Percentiles rank a stretch among this genome's conserved stretches.
phyloP scores from a whole-genome alignment of 768 basidiomycete genomes.

The Tricholomella constricta region DNA sequence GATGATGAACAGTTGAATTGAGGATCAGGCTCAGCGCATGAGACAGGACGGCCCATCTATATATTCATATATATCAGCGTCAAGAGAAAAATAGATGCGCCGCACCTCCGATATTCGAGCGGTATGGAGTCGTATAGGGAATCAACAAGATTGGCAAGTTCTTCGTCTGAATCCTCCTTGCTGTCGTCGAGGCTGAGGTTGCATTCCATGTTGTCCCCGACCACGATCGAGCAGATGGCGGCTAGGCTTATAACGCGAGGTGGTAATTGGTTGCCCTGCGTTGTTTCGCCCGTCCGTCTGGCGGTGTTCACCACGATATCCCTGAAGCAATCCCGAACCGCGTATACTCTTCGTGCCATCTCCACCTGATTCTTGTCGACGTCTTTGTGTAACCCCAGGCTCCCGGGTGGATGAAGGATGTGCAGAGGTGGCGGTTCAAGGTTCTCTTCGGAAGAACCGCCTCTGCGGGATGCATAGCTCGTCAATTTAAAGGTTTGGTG shows the following conservation, averaged over 20 bases:
- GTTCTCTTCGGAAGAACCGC: not conserved
- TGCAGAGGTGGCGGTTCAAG: constrained; percentile 32
- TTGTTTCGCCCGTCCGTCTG: not conserved
- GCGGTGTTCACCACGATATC: constrained; percentile 46
- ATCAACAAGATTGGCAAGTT: constrained; percentile 29
- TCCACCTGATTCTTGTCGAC: constrained; percentile 34
- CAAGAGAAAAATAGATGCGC: not conserved
- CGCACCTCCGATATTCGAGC: constrained; percentile 51
- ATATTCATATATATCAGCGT: not conserved
- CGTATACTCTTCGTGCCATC: constrained; percentile 50
- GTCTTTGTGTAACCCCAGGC: constrained; percentile 31
- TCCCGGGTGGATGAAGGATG: constrained; percentile 39
- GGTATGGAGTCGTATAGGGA: constrained; percentile 56
- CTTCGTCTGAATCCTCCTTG: constrained; percentile 1
- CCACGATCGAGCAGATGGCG: constrained; percentile 45
- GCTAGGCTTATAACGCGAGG: constrained; percentile 38
- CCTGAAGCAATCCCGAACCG: constrained; percentile 56
- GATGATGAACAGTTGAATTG: constrained; percentile 44
- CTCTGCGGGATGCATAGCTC: constrained; percentile 3
- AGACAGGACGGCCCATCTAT: constrained; percentile 50
- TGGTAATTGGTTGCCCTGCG: not conserved
- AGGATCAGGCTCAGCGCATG: constrained; percentile 55
- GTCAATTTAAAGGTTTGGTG: not conserved
- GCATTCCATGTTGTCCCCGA: constrained; percentile 48
- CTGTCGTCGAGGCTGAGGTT: constrained; percentile 19